Evolutionary conservation across 371 early-diverging fungal species (phyloP).

Genomic region (Mortierella sp.): DNA sequence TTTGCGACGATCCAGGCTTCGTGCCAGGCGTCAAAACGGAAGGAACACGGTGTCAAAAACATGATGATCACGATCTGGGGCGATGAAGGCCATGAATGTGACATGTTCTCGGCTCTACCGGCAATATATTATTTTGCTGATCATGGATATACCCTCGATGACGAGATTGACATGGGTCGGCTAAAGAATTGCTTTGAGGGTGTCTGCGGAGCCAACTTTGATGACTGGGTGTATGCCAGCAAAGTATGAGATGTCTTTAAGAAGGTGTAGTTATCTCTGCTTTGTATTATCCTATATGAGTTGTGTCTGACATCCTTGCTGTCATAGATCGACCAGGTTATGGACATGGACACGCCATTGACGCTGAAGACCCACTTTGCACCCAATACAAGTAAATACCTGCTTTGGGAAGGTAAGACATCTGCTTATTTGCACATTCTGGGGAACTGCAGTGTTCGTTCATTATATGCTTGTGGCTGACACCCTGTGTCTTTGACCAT

Average conservation of each 20-base stretch:
- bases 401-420: slow-evolving; percentile 89
- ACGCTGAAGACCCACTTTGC: slow-evolving; percentile 68
- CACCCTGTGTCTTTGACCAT: neutral
- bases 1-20: slow-evolving; percentile 83
- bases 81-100: slow-evolving; percentile 93
- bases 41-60: slow-evolving; percentile 70
- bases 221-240: slow-evolving; percentile 76
- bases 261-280: too few species aligned
- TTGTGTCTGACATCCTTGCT: neutral
- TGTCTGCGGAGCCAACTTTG: slow-evolving; percentile 82
- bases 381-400: slow-evolving; percentile 86
- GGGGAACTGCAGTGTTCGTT: too few species aligned
- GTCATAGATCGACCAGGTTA: slow-evolving; percentile 67
- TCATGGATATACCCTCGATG: slow-evolving; percentile 73
- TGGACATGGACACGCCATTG: slow-evolving; percentile 60
- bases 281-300: too few species aligned
- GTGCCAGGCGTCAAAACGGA: slow-evolving; percentile 73
- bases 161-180: slow-evolving; percentile 67
- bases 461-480: too few species aligned
- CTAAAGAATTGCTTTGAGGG: slow-evolving; percentile 78
- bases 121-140: slow-evolving; percentile 81
- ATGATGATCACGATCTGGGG: slow-evolving; percentile 90
- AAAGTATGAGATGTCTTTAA: too few species aligned
- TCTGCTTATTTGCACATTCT: too few species aligned
- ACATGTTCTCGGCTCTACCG: slow-evolving; percentile 82